A percentile compares a stretch with the other conserved stretches of the same genome.
Evolutionary conservation across 1,139 yeast genomes (phyloP).

Genomic region (Zygotorulaspora mrakii): DNA sequence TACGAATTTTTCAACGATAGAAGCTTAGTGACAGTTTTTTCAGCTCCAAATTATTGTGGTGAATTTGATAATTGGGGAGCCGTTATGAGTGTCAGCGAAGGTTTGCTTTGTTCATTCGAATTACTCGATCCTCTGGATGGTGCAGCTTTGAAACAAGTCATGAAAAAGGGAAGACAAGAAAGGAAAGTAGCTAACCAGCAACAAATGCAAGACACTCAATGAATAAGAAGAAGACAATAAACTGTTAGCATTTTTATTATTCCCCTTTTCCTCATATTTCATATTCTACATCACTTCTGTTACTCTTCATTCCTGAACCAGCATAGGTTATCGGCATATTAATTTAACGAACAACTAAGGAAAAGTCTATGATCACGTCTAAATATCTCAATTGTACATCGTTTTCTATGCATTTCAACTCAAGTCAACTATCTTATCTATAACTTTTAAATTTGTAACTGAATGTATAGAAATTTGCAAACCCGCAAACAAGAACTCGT

Average conservation of each 20-base stretch:
- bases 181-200: slow-evolving; percentile 53
- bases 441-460: not conserved
- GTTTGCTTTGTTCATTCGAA: slow-evolving; percentile 86
- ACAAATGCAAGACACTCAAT: slow-evolving; percentile 18
- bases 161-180: slow-evolving; percentile 82
- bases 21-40: slow-evolving; percentile 87
- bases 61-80: slow-evolving; percentile 99
- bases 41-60: slow-evolving; percentile 97
- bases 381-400: not conserved
- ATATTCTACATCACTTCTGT: too few species aligned
- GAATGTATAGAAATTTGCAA: too few species aligned
- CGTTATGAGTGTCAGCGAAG: slow-evolving; percentile 94
- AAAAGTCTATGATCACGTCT: not conserved
- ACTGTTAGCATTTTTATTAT: too few species aligned
- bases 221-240: too few species aligned
- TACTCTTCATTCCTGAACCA: too few species aligned
- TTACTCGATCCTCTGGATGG: slow-evolving; percentile 90
- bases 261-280: too few species aligned
- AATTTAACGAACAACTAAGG: not conserved
- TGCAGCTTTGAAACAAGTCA: slow-evolving; percentile 85
- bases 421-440: not conserved
- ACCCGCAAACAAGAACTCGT: too few species aligned
- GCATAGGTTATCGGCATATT: not conserved
- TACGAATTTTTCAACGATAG: slow-evolving; percentile 95
- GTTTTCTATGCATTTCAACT: not conserved